These are phyloP conservation scores for Rhytidiadelphus loreus DNA, from an alignment of 225 moss, liverwort and hornwort genomes.

Conservation along the genomic window DNA sequence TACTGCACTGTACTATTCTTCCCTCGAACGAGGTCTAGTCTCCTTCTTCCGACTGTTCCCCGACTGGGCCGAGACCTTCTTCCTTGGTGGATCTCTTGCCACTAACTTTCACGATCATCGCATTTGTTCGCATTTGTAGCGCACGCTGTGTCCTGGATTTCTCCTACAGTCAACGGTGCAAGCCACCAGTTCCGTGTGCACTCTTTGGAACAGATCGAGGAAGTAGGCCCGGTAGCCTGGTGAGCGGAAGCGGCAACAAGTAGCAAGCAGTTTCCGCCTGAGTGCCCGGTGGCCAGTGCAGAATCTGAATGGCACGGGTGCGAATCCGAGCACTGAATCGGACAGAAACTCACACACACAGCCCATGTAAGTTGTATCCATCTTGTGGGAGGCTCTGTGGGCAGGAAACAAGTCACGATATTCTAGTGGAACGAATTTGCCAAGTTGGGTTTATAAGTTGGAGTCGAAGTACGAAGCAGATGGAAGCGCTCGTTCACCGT, in stretches of 20 bases:
- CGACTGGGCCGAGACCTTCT: too few species aligned
- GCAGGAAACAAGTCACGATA: background rate
- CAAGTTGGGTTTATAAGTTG: background rate
- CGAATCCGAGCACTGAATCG: background rate
- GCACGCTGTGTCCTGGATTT: background rate
- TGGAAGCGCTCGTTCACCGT: background rate
- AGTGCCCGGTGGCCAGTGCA: background rate
- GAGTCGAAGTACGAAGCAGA: background rate
- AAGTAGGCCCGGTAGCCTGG: background rate
- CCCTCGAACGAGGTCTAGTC: background rate
- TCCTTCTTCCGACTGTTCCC: background rate
- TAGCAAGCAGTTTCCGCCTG: background rate
- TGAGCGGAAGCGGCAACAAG: background rate
- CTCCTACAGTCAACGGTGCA: background rate
- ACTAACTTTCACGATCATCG: background rate
- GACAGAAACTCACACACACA: background rate
- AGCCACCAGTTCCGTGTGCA: too few species aligned
- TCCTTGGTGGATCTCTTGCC: background rate
- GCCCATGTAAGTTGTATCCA: background rate
- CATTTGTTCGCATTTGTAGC: background rate
- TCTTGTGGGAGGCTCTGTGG: background rate
- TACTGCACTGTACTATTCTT: background rate
- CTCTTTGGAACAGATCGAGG: background rate
- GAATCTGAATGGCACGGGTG: background rate
- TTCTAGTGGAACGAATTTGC: background rate